These are phyloP conservation scores for Fabrea salina DNA, from an alignment of 169 alveolate species.

Conservation along the genomic window DNA sequence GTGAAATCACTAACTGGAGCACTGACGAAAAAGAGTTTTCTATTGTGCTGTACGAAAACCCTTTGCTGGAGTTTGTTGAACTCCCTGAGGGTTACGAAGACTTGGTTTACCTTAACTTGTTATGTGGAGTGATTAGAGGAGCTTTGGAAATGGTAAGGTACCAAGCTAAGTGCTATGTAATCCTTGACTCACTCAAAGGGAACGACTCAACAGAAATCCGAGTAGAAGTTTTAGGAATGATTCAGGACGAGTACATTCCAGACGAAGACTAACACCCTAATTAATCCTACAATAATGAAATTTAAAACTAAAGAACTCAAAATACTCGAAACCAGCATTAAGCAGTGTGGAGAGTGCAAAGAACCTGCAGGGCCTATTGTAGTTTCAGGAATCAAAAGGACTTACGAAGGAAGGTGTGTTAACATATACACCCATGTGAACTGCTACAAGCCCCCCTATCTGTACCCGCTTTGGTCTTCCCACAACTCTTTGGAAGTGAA, in stretches of 20 bases:
- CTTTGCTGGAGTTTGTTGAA: slow-evolving; percentile 86
- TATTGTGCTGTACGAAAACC: slow-evolving; percentile 75
- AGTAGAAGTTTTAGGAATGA: slow-evolving; percentile 59
- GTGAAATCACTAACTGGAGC: slow-evolving; percentile 74
- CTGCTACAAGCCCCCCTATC: too few species aligned
- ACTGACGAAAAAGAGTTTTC: slow-evolving; percentile 70
- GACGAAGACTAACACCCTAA: slow-evolving; percentile 65
- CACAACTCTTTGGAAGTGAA: too few species aligned
- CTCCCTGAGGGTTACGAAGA: slow-evolving; percentile 75
- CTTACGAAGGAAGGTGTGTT: not conserved
- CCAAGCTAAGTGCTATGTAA: slow-evolving; percentile 65
- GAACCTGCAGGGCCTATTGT: not conserved
- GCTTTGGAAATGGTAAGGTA: slow-evolving; percentile 72
- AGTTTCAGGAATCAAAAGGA: not conserved
- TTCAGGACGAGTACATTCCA: slow-evolving; percentile 61
- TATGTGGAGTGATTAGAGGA: slow-evolving; percentile 88
- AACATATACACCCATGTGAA: not conserved
- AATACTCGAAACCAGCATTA: too few species aligned
- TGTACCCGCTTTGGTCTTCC: too few species aligned
- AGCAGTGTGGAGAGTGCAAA: not conserved
- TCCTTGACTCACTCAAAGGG: slow-evolving; percentile 78
- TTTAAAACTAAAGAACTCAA: too few species aligned
- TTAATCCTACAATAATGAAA: not conserved
- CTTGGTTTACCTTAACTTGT: slow-evolving; percentile 74
- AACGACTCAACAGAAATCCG: slow-evolving; percentile 77